Evolutionary conservation across 2,329 filamentous ascomycete genomes (phyloP).

Genomic region (Aspergillus quadricinctus): DNA sequence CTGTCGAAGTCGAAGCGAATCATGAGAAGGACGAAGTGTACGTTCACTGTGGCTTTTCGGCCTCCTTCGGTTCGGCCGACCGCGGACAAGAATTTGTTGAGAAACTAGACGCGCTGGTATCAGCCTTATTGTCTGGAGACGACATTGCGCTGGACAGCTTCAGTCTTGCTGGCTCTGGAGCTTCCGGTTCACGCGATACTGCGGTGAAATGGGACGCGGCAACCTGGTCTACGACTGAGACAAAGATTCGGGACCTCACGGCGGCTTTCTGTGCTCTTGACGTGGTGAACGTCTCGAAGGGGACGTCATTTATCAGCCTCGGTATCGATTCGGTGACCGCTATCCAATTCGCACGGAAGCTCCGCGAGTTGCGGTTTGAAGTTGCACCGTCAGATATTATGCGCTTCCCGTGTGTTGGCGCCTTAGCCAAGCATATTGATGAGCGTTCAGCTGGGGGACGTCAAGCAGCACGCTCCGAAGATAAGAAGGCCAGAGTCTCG

Average conservation of each 20-base stretch:
- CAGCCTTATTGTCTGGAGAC: conserved; percentile 22
- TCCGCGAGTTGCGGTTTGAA: conserved; percentile 23
- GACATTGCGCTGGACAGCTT: conserved; percentile 20
- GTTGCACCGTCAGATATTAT: conserved; percentile 35
- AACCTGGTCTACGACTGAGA: conserved; percentile 20
- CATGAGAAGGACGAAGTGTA: conserved; percentile 16
- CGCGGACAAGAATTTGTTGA: conserved; percentile 26
- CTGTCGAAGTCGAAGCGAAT: conserved; percentile 31
- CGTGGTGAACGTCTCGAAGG: conserved; percentile 20
- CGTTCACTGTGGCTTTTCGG: conserved; percentile 23
- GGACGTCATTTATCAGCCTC: conserved; percentile 29
- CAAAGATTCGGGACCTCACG: conserved; percentile 19
- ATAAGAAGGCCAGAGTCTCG: background rate
- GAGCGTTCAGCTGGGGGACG: conserved; percentile 1
- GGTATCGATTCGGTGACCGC: conserved; percentile 32
- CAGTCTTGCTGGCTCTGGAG: conserved; percentile 11
- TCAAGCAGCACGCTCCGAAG: background rate
- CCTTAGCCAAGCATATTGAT: conserved; percentile 19
- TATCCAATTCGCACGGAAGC: conserved; percentile 28
- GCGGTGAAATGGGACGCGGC: conserved; percentile 15
- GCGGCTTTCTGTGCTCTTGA: conserved; percentile 22
- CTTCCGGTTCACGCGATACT: background rate
- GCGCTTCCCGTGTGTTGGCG: conserved; percentile 28
- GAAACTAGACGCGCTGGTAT: conserved; percentile 29
- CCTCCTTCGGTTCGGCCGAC: conserved; percentile 19